Percentiles rank a stretch among this genome's conserved stretches.
These are phyloP conservation scores for Verticillium klebahnii DNA, from an alignment of 2,329 filamentous ascomycete species.

Conservation along the genomic window DNA sequence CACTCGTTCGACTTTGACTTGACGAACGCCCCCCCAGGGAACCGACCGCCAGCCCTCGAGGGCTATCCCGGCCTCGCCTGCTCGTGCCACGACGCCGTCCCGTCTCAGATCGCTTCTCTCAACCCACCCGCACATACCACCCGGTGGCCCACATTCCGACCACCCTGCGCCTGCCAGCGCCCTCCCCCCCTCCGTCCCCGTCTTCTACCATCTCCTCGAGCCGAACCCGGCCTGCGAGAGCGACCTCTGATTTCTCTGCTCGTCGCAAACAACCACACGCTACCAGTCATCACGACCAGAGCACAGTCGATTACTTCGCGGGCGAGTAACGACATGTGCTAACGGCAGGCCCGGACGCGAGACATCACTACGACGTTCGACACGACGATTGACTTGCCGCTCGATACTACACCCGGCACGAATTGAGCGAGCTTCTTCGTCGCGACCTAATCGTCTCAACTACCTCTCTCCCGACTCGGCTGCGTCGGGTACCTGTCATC, in stretches of 20 bases:
- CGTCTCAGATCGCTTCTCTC: not conserved
- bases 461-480: slow-evolving; percentile 1
- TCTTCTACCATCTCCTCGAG: slow-evolving; percentile 65
- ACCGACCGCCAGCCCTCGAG: not conserved
- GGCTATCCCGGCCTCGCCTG: slow-evolving; percentile 1
- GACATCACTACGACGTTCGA: not conserved
- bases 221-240: not conserved
- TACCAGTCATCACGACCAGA: slow-evolving; percentile 14
- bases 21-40: not conserved
- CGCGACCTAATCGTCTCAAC: not conserved
- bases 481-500: slow-evolving; percentile 8
- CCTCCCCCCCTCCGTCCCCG: slow-evolving; percentile 42
- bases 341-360: slow-evolving; percentile 31
- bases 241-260: not conserved
- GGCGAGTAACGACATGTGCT: slow-evolving; percentile 44
- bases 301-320: slow-evolving; percentile 42
- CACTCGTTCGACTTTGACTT: not conserved
- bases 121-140: slow-evolving; percentile 1
- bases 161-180: slow-evolving; percentile 39
- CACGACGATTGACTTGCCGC: not conserved
- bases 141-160: slow-evolving; percentile 18
- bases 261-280: not conserved
- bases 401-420: not conserved
- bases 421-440: not conserved
- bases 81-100: slow-evolving; percentile 2